Base-by-base conservation (phyloP, 257 asterid genomes). In the Dorcoceras hygrometricum region DNA sequence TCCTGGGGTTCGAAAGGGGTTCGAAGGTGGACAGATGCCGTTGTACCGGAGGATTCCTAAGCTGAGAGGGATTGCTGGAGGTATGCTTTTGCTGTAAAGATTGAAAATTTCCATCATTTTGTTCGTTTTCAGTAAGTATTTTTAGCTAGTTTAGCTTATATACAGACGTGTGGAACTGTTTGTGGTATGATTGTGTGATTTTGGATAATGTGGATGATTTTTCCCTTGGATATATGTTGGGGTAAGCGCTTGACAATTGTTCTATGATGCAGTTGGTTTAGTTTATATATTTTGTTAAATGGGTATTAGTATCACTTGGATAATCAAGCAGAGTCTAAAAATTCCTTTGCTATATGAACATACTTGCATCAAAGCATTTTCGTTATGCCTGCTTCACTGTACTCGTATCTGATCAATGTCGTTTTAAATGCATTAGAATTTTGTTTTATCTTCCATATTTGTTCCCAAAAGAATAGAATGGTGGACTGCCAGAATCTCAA, bases 31-130 rank as follows among this genome's bases (percentile, higher is more conserved):
- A 20, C 97, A 92, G 75, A 89, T 87, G 97, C 98, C 98, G 0
- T 84, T 88, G 24, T 93, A 88, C 67, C 75, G 99, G 24, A 84
- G 97, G 64, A 54, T 88, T 63, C 96, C 96, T 23, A 90, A 90
- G 79, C 81, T 90, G 74, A 79, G 89, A 80, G 97, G 97, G 39
- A 90, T 90, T 78, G 99, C 98, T 9, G 99, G 98, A 87, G 99
- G 99, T 90, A 77, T 4, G 74, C 5, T 23, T 63, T 11, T 4
- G 54, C 2, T 46, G 54, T 46, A 46, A 16, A 46, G 54, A 46
- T 46, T 16, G 54, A 46, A 46, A 18, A 4, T 46, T 46, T 46
- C 0, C 54, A 16, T 18, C 0, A 57, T 19, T 36, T 46, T 3
- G 72, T n/a, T 48, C 28, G 32, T 59, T 16, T 6, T 24, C 23